A percentile compares a stretch with the other conserved stretches of the same genome.
Evolutionary conservation across 495 filamentous ascomycete species (phyloP).

Genomic region (Rhypophila decipiens): DNA sequence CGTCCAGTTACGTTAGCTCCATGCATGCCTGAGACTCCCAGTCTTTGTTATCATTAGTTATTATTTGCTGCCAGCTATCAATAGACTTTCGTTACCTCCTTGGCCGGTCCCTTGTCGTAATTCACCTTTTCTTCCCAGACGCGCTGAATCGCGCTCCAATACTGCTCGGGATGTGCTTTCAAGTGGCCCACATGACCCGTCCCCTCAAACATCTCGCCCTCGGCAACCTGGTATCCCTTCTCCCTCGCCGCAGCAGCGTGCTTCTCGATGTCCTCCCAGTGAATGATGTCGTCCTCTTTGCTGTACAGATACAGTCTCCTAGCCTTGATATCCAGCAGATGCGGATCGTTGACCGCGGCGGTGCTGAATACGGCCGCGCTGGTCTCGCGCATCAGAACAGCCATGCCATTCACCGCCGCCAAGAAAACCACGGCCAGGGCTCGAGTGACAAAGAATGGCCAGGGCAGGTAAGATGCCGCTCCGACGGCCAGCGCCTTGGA

Average conservation of each 20-base stretch:
- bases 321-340: slow-evolving; percentile 19
- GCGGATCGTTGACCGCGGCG: slow-evolving; percentile 28
- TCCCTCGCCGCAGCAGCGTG: slow-evolving; percentile 39
- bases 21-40: too few relatives aligned
- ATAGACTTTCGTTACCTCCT: too few relatives aligned
- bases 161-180: slow-evolving; percentile 43
- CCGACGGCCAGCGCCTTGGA: slow-evolving; percentile 48
- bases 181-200: slow-evolving; percentile 52
- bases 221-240: slow-evolving; percentile 35
- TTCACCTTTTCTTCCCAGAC: slow-evolving; percentile 46
- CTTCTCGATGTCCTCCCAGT: slow-evolving; percentile 46
- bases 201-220: slow-evolving; percentile 45
- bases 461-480: slow-evolving; percentile 29
- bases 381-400: slow-evolving; percentile 25
- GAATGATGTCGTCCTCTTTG: slow-evolving; percentile 49
- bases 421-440: slow-evolving; percentile 35
- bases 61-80: too few relatives aligned
- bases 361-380: slow-evolving; percentile 29
- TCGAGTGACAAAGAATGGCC: slow-evolving; percentile 38
- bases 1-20: too few relatives aligned
- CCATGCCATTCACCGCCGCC: slow-evolving; percentile 20
- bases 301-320: slow-evolving; percentile 46
- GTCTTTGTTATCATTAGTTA: too few relatives aligned
- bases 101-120: too few relatives aligned
- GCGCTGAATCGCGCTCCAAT: slow-evolving; percentile 42